Percentiles rank a stretch among this genome's conserved stretches.
Conservation (phyloP, 2,329 filamentous ascomycete genomes). For the Hypoxylon sp. region DNA sequence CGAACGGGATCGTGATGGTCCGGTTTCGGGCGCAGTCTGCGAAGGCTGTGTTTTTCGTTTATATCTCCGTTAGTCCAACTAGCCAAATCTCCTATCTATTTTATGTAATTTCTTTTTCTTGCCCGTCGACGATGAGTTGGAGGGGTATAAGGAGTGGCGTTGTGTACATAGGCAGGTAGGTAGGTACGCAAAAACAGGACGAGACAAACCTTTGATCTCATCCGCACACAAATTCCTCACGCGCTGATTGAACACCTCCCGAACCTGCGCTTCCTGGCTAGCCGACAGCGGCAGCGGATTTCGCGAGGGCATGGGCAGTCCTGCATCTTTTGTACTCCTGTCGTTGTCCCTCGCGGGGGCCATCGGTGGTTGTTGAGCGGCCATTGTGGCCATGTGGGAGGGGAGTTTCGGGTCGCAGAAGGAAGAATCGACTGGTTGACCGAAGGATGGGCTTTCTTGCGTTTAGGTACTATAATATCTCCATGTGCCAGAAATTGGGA, state of each 20-base stretch:
- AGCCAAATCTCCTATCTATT: neutral
- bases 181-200: neutral
- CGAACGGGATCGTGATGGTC: constrained; percentile 87
- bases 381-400: constrained; percentile 53
- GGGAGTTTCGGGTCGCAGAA: neutral
- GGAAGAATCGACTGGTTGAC: neutral
- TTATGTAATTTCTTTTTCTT: too few species aligned
- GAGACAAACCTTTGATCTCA: constrained; percentile 76
- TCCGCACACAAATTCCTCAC: constrained; percentile 78
- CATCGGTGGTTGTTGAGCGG: constrained; percentile 48
- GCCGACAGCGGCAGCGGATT: constrained; percentile 79
- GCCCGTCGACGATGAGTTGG: neutral
- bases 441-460: neutral
- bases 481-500: constrained; percentile 14
- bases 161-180: neutral
- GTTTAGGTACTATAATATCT: constrained; percentile 21
- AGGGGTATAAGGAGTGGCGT: neutral
- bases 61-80: constrained; percentile 3
- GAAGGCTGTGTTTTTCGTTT: constrained; percentile 76
- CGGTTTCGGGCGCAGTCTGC: constrained; percentile 87
- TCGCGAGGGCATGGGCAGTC: constrained; percentile 63
- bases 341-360: constrained; percentile 9
- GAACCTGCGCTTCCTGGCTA: constrained; percentile 53
- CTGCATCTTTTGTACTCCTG: constrained; percentile 32
- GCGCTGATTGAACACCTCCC: constrained; percentile 58